These are phyloP conservation scores for Thraustotheca clavata DNA, from an alignment of 352 stramenopile genomes.

Conservation along the genomic window DNA sequence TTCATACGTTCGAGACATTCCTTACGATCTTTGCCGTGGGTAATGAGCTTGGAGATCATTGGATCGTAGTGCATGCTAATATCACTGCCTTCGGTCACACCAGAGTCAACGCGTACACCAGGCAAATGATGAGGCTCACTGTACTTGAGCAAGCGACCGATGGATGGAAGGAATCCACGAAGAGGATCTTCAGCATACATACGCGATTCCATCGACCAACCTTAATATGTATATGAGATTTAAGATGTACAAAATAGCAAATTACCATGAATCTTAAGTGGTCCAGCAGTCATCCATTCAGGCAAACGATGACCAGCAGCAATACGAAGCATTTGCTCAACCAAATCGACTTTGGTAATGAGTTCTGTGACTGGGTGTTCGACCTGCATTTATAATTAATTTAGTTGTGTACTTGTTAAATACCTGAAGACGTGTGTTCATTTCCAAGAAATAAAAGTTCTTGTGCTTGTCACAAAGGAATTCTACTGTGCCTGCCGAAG, in stretches of 20 bases:
- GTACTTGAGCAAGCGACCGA: constrained; percentile 91
- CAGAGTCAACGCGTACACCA: constrained; percentile 87
- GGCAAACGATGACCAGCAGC: constrained; percentile 88
- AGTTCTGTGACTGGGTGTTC: constrained; percentile 96
- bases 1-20: constrained; percentile 83
- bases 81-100: constrained; percentile 86
- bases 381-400: constrained; percentile 48
- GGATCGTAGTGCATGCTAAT: constrained; percentile 96
- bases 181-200: constrained; percentile 97
- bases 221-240: neutral
- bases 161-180: constrained; percentile 91
- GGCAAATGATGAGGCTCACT: constrained; percentile 70
- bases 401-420: neutral
- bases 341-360: constrained; percentile 90
- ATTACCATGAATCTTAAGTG: constrained; percentile 41
- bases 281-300: constrained; percentile 54
- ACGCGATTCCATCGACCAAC: constrained; percentile 87
- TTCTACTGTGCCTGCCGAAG: constrained; percentile 94
- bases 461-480: constrained; percentile 94
- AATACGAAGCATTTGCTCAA: constrained; percentile 94
- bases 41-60: constrained; percentile 96
- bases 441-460: constrained; percentile 98
- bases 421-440: constrained; percentile 92
- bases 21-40: constrained; percentile 60
- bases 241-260: neutral